Conservation (phyloP, 2,329 filamentous ascomycete species). For the Xylaria hypoxylon region DNA sequence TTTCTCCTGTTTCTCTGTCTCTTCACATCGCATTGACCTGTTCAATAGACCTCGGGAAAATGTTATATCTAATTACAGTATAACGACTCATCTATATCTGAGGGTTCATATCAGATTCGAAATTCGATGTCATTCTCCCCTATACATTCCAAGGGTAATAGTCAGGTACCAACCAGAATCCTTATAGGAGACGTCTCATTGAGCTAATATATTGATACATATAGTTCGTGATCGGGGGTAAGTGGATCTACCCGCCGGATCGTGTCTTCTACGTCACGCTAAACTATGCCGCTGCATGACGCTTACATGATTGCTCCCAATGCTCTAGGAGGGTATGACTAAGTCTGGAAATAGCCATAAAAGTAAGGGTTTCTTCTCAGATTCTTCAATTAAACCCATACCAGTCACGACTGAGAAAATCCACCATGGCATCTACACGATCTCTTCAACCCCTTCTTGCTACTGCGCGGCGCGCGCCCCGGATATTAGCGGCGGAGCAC, state of each 20-base stretch:
- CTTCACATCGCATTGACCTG: too few species aligned
- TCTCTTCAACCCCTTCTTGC: slow-evolving; percentile 24
- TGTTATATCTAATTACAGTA: not conserved
- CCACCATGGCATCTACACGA: slow-evolving; percentile 27
- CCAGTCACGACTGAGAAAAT: not conserved
- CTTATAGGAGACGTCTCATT: not conserved
- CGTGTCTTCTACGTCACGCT: slow-evolving; percentile 29
- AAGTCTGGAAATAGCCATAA: not conserved
- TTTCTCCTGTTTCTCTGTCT: too few species aligned
- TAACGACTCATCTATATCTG: not conserved
- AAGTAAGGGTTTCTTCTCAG: not conserved
- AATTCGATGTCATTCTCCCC: not conserved
- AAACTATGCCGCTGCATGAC: slow-evolving; percentile 30
- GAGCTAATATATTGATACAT: not conserved
- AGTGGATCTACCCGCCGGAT: slow-evolving; percentile 17
- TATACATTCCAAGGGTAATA: slow-evolving; percentile 8
- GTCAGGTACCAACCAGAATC: slow-evolving; percentile 12
- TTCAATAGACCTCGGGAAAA: not conserved
- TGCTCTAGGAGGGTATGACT: not conserved
- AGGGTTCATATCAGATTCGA: not conserved
- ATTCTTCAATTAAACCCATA: not conserved
- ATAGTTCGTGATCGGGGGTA: slow-evolving; percentile 3
- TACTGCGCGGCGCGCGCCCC: slow-evolving; percentile 9
- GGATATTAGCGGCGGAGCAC: not conserved
- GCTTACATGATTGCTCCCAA: slow-evolving; percentile 20